Conservation (phyloP, 2,329 filamentous ascomycete species). For the Scleromitrula shiraiana region DNA sequence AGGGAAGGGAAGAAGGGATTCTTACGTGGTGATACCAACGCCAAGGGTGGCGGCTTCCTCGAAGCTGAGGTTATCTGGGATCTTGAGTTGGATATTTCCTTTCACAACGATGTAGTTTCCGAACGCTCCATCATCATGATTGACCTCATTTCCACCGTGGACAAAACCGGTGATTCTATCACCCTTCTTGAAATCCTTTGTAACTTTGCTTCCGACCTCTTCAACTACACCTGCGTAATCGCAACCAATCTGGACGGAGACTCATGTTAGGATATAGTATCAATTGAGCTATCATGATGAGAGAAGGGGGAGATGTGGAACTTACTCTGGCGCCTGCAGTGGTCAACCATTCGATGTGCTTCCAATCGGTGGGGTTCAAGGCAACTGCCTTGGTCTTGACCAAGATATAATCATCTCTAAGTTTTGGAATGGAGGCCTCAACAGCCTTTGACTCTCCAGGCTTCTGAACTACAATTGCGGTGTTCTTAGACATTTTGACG, state of each 20-base stretch:
- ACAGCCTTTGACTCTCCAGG: conserved; percentile 16
- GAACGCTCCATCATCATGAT: conserved; percentile 37
- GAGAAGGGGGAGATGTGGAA: not conserved
- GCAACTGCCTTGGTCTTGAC: conserved; percentile 26
- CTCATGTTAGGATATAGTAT: not conserved
- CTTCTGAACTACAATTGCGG: conserved; percentile 22
- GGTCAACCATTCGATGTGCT: conserved; percentile 24
- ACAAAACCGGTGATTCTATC: conserved; percentile 38
- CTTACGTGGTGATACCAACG: conserved; percentile 21
- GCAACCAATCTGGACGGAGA: conserved; percentile 30
- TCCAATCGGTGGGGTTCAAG: conserved; percentile 30
- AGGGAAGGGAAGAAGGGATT: conserved; percentile 6
- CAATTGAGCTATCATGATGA: not conserved
- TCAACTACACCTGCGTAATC: conserved; percentile 42
- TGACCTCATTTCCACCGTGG: conserved; percentile 33
- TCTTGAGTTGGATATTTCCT: conserved; percentile 35
- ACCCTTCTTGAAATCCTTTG: conserved; percentile 37
- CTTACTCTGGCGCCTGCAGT: conserved; percentile 16
- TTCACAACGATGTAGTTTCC: conserved; percentile 26
- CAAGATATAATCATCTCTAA: conserved; percentile 28
- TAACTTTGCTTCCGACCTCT: conserved; percentile 37
- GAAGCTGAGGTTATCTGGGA: conserved; percentile 38
- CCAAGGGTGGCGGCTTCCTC: conserved; percentile 36
- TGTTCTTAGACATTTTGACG: conserved; percentile 19
- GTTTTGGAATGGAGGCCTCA: conserved; percentile 21